Conservation (phyloP, 1,139 yeast genomes). For the Candida mesenterica region DNA sequence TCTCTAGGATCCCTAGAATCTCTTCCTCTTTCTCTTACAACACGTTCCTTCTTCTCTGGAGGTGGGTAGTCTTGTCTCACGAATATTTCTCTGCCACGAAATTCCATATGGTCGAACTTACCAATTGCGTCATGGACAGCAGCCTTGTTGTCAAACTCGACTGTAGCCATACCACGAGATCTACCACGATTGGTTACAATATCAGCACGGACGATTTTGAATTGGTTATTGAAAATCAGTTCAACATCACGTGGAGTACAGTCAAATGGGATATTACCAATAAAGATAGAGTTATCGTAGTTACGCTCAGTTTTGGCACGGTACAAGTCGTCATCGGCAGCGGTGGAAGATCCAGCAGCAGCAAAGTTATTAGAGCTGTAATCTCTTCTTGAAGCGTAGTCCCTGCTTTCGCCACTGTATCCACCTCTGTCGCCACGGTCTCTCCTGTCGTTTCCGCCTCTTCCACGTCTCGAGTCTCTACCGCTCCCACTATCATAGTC, state of each 20-base stretch:
- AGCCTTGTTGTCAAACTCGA: constrained; percentile 68
- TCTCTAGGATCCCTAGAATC: constrained; percentile 15
- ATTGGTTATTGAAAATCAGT: constrained; percentile 59
- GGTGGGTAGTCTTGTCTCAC: constrained; percentile 90
- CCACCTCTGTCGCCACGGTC: constrained; percentile 18
- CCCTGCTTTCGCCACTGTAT: constrained; percentile 25
- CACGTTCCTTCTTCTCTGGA: constrained; percentile 44
- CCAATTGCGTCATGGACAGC: constrained; percentile 77
- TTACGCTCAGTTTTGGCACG: constrained; percentile 55
- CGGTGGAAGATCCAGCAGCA: constrained; percentile 15
- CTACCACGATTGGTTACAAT: constrained; percentile 81
- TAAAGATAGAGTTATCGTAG: constrained; percentile 66
- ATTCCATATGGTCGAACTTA: constrained; percentile 63
- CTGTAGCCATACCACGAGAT: constrained; percentile 91
- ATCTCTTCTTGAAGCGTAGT: constrained; percentile 24
- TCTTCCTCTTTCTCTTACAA: constrained; percentile 4
- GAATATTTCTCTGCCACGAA: constrained; percentile 79
- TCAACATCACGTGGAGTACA: constrained; percentile 59
- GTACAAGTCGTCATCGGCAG: constrained; percentile 29
- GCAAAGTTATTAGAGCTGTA: constrained; percentile 15
- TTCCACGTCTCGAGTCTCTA: constrained; percentile 25
- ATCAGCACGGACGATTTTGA: constrained; percentile 81
- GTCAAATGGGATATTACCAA: constrained; percentile 72
- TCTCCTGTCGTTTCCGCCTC: constrained; percentile 16
- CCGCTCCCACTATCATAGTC: constrained; percentile 19